A percentile compares a stretch with the other conserved stretches of the same genome.
phyloP scores from a whole-genome alignment of 164 flowering plant genomes.

The Chimonanthus praecox region DNA sequence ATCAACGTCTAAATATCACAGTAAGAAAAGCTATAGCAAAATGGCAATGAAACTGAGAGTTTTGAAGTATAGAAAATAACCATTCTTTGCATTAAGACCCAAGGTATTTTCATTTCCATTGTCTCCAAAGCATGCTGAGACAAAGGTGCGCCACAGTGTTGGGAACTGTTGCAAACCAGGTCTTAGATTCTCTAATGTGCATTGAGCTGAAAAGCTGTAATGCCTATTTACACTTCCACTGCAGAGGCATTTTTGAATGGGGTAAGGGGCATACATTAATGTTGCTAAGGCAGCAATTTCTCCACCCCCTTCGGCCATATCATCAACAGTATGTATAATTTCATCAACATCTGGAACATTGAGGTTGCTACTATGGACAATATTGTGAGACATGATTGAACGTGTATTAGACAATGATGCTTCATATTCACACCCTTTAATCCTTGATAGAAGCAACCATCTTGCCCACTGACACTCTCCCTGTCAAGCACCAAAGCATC shows the following conservation, averaged over 20 bases:
- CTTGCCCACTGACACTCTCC: conserved; percentile 89
- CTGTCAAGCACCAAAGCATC: conserved; percentile 31
- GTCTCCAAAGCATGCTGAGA: conserved; percentile 78
- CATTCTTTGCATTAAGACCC: conserved; percentile 39
- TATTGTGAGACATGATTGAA: conserved; percentile 45
- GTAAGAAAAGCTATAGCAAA: not conserved
- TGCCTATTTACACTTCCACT: conserved; percentile 82
- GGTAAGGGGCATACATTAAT: conserved; percentile 78
- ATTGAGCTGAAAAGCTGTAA: conserved; percentile 68
- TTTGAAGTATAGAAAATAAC: conserved; percentile 24
- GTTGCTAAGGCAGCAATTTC: conserved; percentile 97
- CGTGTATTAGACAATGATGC: conserved; percentile 92
- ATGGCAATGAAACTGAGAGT: not conserved
- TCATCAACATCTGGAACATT: conserved; percentile 58
- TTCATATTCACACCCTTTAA: conserved; percentile 80
- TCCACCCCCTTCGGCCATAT: conserved; percentile 97
- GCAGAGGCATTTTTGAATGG: conserved; percentile 73
- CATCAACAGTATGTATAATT: conserved; percentile 76
- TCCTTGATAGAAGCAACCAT: conserved; percentile 77
- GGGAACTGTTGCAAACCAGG: conserved; percentile 79
- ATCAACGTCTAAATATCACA: no score
- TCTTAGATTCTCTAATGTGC: conserved; percentile 89
- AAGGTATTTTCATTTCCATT: conserved; percentile 42
- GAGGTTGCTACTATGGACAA: conserved; percentile 36
- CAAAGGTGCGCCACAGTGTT: conserved; percentile 78